Evolutionary conservation across 1,284 basidiomycete genomes (phyloP).

Genomic region (Ustilago nuda): DNA sequence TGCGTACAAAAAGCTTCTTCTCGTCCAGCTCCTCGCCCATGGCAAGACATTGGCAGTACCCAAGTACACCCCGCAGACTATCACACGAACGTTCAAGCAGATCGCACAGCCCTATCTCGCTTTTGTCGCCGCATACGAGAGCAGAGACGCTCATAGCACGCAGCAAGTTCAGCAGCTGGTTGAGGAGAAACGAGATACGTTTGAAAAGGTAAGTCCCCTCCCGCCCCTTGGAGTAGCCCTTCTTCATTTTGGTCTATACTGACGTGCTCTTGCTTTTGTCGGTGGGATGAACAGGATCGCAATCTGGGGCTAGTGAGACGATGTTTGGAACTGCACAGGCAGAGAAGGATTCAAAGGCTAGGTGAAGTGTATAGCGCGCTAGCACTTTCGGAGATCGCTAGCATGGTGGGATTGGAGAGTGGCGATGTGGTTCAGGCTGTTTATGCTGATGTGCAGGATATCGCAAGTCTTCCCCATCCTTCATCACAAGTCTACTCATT

Average conservation of each 20-base stretch:
- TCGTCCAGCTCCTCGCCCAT: slow-evolving; percentile 79
- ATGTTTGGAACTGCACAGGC: slow-evolving; percentile 76
- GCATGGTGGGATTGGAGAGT: slow-evolving; percentile 73
- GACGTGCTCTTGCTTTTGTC: background rate
- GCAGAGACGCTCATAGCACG: slow-evolving; percentile 4
- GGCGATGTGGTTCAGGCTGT: slow-evolving; percentile 73
- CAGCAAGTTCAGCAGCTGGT: slow-evolving; percentile 20
- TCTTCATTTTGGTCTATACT: slow-evolving; percentile 57
- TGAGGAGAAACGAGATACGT: slow-evolving; percentile 29
- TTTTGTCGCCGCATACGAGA: slow-evolving; percentile 33
- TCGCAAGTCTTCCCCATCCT: slow-evolving; percentile 73
- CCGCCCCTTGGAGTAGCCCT: background rate
- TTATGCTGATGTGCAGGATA: slow-evolving; percentile 75
- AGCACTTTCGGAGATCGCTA: slow-evolving; percentile 77
- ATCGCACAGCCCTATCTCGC: slow-evolving; percentile 29
- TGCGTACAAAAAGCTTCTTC: slow-evolving; percentile 81
- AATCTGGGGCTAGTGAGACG: slow-evolving; percentile 78
- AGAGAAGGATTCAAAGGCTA: slow-evolving; percentile 80
- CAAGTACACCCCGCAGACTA: slow-evolving; percentile 33
- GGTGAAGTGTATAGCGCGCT: slow-evolving; percentile 82
- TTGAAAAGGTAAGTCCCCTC: slow-evolving; percentile 9
- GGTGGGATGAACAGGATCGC: slow-evolving; percentile 72
- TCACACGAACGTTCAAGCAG: slow-evolving; percentile 33
- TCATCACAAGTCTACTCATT: too few relatives aligned
- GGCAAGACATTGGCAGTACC: slow-evolving; percentile 72